phyloP scores from a whole-genome alignment of 169 alveolate species.

The Cyclospora cayetanensis region DNA sequence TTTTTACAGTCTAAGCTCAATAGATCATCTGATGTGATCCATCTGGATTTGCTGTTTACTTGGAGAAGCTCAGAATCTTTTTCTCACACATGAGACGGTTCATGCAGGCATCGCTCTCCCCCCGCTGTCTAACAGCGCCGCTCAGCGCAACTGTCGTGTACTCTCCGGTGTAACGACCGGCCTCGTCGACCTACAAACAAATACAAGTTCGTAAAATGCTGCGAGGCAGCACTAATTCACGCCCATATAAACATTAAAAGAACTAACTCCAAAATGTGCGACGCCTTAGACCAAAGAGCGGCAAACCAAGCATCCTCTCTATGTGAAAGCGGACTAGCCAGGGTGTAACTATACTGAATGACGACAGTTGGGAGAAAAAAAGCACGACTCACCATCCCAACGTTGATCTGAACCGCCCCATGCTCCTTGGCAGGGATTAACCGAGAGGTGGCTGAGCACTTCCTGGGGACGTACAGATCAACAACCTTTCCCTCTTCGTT shows the following conservation, averaged over 20 bases:
- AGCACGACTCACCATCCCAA: conserved; percentile 80
- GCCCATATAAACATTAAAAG: neutral
- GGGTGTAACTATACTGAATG: neutral
- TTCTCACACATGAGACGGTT: conserved; percentile 88
- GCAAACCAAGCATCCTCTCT: neutral
- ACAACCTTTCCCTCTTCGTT: conserved; percentile 87
- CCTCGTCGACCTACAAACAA: conserved; percentile 81
- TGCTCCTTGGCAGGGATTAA: conserved; percentile 90
- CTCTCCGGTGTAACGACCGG: conserved; percentile 85
- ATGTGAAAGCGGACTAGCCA: neutral
- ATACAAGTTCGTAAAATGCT: neutral
- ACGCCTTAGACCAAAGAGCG: neutral
- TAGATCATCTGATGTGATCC: too few relatives aligned
- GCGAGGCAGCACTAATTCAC: neutral
- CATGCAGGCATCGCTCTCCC: conserved; percentile 92
- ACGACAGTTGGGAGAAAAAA: neutral
- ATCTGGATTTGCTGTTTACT: conserved; percentile 67
- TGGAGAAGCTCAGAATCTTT: conserved; percentile 85
- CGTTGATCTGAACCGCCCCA: conserved; percentile 91
- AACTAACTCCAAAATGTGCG: neutral
- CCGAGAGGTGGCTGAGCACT: conserved; percentile 92
- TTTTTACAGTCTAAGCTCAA: too few relatives aligned
- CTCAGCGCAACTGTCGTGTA: conserved; percentile 84
- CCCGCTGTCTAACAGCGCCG: conserved; percentile 91
- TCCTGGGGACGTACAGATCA: conserved; percentile 91